Base-by-base conservation (phyloP, 2,329 filamentous ascomycete species). In the Cladosporium sp. region DNA sequence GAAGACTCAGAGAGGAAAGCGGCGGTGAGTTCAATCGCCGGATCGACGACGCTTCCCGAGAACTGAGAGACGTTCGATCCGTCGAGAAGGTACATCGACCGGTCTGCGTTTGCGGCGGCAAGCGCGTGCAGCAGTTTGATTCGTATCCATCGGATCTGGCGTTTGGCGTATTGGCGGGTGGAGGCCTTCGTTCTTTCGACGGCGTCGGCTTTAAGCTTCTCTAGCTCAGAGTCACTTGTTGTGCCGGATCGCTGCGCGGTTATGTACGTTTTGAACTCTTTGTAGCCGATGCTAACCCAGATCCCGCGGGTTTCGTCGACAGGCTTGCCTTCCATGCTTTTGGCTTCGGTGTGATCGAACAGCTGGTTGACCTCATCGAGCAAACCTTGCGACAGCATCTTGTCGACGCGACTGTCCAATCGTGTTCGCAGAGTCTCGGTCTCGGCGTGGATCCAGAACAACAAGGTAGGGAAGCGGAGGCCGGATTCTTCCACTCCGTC, bases 221-320 rank as follows among this genome's bases (percentile, higher is more conserved):
- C 75, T 1, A 87, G 69, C 3, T 79, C 74, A 40, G 54, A 33
- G 19, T 53, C 63, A 42, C 51, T 49, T 63, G 68, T 56, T 58
- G 70, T 61, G 2, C 55, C 52, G 28, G 45, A 41, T 28, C 56
- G 14, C 3, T 71, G 56, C 4, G 68, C 69, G 9, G 56, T 38
- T 18, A 91, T 72, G 63, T 90, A 95, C 0, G 81, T 77, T 53
- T 87, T 79, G 65, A 97, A 86, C 65, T 98, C 89, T 67, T 95
- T 96, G 71, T 90, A 96, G 1, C 93, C 93, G 56, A 98, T 98
- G 1, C 91, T 93, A 49, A 95, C 87, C 90, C 92, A 98, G 41
- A 98, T 95, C 0, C 93, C 95, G 49, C 84, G 83, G 1, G 81
- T 87, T 58, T 82, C 78, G 64, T 97, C 89, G 2, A 93, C 70